phyloP scores from a whole-genome alignment of 1,284 basidiomycete species.

The Retiboletus flavoniger region DNA sequence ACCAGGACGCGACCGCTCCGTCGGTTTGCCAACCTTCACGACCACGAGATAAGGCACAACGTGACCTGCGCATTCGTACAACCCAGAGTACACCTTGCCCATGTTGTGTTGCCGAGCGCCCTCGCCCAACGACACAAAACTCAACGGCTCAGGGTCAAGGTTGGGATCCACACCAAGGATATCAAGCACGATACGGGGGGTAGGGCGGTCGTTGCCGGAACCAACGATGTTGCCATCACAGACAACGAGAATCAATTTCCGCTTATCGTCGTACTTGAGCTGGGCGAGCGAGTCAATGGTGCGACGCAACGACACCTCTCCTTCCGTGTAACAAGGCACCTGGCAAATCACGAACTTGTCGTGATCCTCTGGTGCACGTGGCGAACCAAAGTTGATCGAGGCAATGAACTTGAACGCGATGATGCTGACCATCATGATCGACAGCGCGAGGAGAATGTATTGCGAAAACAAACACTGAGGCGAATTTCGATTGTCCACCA shows the following conservation, averaged over 20 bases:
- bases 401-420: conserved; percentile 99
- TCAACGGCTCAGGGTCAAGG: conserved; percentile 90
- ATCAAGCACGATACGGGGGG: conserved; percentile 92
- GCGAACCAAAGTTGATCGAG: conserved; percentile 83
- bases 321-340: conserved; percentile 97
- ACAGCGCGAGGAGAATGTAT: conserved; percentile 89
- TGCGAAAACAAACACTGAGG: conserved; percentile 89
- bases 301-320: conserved; percentile 79
- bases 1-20: conserved; percentile 88
- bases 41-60: conserved; percentile 96
- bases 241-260: conserved; percentile 91
- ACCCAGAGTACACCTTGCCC: conserved; percentile 96
- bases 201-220: conserved; percentile 89
- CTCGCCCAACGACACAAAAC: conserved; percentile 92
- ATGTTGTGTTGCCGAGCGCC: conserved; percentile 97
- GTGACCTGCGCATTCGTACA: conserved; percentile 93
- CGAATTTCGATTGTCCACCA: conserved; percentile 90
- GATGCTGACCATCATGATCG: conserved; percentile 90
- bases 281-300: conserved; percentile 95
- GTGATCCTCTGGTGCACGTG: conserved; percentile 90
- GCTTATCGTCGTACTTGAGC: conserved; percentile 97
- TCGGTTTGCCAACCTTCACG: conserved; percentile 97
- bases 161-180: conserved; percentile 94
- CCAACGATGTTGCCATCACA: conserved; percentile 99
- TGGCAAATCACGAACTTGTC: conserved; percentile 99